phyloP scores from a whole-genome alignment of 305 asterid genomes.

The Fraxinus dipetala region DNA sequence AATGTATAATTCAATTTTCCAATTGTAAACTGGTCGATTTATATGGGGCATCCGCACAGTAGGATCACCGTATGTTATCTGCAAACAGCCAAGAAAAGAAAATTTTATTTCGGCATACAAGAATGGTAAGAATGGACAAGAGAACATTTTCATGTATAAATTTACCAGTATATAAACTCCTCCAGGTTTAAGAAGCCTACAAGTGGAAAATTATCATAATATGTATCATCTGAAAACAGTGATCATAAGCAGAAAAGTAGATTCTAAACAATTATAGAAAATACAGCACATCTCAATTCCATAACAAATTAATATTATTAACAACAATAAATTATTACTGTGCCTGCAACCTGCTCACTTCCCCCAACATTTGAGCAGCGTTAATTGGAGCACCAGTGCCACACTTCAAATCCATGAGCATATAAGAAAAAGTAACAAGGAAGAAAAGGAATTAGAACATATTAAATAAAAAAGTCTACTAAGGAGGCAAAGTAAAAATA shows the following conservation, averaged over 20 bases:
- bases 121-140: conserved; percentile 15
- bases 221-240: conserved; percentile 10
- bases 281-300: background rate
- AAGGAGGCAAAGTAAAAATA: conserved; percentile 14
- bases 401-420: conserved; percentile 52
- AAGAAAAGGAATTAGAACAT: conserved; percentile 11
- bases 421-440: conserved; percentile 18
- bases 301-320: conserved; percentile 10
- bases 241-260: background rate
- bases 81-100: conserved; percentile 33
- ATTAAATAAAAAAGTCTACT: conserved; percentile 12
- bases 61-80: conserved; percentile 98
- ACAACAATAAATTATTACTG: conserved; percentile 11
- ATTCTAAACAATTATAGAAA: background rate
- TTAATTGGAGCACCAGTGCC: conserved; percentile 76
- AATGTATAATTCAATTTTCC: conserved; percentile 76
- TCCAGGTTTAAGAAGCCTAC: conserved; percentile 93
- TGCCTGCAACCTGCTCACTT: conserved; percentile 80
- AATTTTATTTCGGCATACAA: conserved; percentile 22
- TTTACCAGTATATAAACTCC: conserved; percentile 91
- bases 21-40: conserved; percentile 63
- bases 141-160: conserved; percentile 23
- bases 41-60: conserved; percentile 81
- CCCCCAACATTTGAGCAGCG: conserved; percentile 91
- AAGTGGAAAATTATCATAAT: conserved; percentile 22